Evolutionary conservation across 1,284 basidiomycete species (phyloP).

Genomic region (Irpex sp.): DNA sequence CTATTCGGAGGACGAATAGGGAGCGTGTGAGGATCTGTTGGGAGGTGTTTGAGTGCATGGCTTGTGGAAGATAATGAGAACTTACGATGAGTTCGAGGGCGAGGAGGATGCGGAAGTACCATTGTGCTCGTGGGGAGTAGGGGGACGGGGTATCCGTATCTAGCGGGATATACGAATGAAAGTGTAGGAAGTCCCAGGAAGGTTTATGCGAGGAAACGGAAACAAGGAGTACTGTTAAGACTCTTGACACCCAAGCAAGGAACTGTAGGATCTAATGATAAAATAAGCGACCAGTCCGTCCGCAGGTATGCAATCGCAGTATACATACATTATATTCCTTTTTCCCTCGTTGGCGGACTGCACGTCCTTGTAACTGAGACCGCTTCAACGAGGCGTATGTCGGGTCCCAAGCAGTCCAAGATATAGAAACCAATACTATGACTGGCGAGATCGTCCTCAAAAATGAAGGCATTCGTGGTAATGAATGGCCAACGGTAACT

Average conservation of each 20-base stretch:
- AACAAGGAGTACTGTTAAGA: conserved; percentile 44
- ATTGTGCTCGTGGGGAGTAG: neutral
- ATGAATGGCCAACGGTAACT: conserved; percentile 16
- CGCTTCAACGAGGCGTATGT: conserved; percentile 56
- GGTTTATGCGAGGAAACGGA: conserved; percentile 36
- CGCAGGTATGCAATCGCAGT: too few species aligned
- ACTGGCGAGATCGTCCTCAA: conserved; percentile 34
- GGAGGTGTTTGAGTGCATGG: conserved; percentile 6
- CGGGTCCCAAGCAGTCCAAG: conserved; percentile 76
- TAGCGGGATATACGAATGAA: conserved; percentile 15
- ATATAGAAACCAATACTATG: conserved; percentile 46
- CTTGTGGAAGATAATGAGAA: conserved; percentile 14
- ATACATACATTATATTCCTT: conserved; percentile 52
- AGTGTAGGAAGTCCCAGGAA: conserved; percentile 42
- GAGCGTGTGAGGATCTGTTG: conserved; percentile 47
- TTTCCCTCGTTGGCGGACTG: conserved; percentile 60
- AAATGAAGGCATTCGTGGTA: conserved; percentile 4
- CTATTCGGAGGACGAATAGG: conserved; percentile 48
- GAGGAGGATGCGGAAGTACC: conserved; percentile 21
- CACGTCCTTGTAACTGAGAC: conserved; percentile 60
- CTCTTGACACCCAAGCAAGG: conserved; percentile 48
- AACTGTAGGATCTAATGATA: conserved; percentile 48
- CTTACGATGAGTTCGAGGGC: conserved; percentile 41
- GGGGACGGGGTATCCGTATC: neutral
- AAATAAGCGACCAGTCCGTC: neutral